A percentile compares a stretch with the other conserved stretches of the same genome.
These are phyloP conservation scores for Aspergillus bridgeri DNA, from an alignment of 495 filamentous ascomycete species.

Conservation along the genomic window DNA sequence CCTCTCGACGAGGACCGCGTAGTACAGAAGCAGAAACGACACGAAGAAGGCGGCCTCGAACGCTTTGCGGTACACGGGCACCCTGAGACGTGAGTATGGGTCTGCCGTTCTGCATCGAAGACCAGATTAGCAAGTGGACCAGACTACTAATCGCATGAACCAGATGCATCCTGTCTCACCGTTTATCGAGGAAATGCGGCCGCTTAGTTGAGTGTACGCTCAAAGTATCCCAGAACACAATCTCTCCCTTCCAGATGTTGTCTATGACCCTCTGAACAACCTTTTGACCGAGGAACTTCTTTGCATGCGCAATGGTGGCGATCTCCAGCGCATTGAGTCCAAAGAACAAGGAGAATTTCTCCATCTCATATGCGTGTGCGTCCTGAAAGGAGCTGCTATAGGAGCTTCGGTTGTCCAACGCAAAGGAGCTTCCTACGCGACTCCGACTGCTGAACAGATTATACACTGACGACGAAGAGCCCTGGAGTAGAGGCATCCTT, in stretches of 20 bases:
- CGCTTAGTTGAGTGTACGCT: slow-evolving; percentile 74
- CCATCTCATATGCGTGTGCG: slow-evolving; percentile 35
- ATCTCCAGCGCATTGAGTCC: slow-evolving; percentile 88
- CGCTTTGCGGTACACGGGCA: slow-evolving; percentile 87
- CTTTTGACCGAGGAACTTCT: slow-evolving; percentile 82
- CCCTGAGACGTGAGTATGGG: slow-evolving; percentile 77
- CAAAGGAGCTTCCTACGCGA: slow-evolving; percentile 11
- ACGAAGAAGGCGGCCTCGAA: slow-evolving; percentile 88
- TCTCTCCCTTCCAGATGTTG: slow-evolving; percentile 87
- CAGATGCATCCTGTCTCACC: slow-evolving; percentile 28
- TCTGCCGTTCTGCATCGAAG: slow-evolving; percentile 56
- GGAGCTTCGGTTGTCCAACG: slow-evolving; percentile 6
- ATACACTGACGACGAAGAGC: slow-evolving; percentile 27
- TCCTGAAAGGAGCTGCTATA: slow-evolving; percentile 11
- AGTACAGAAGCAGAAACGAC: slow-evolving; percentile 78
- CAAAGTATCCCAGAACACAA: slow-evolving; percentile 87
- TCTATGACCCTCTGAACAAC: slow-evolving; percentile 85
- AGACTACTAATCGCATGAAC: slow-evolving; percentile 8
- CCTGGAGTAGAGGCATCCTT: slow-evolving; percentile 29
- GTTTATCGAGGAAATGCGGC: slow-evolving; percentile 74
- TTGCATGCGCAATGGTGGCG: slow-evolving; percentile 82
- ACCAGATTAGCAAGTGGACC: slow-evolving; percentile 4
- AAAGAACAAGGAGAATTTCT: slow-evolving; percentile 63
- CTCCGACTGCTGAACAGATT: slow-evolving; percentile 20
- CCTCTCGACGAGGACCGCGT: slow-evolving; percentile 70